A percentile compares a stretch with the other conserved stretches of the same genome.
These are phyloP conservation scores for Aspergillus neoniger DNA, from an alignment of 2,329 filamentous ascomycete species.

Conservation along the genomic window DNA sequence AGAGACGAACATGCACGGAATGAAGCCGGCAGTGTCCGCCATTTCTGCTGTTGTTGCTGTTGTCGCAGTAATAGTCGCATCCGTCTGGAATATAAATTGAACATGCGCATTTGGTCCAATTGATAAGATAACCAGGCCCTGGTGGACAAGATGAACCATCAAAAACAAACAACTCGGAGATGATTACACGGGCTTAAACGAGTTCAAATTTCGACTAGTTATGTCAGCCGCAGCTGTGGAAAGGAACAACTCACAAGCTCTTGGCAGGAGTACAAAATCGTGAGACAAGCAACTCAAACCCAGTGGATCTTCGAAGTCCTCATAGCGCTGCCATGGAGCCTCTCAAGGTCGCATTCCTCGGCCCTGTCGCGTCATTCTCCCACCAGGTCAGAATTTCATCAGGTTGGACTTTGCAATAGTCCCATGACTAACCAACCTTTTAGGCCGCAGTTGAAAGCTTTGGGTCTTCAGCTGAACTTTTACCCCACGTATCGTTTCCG, in stretches of 20 bases:
- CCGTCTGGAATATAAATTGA: not conserved
- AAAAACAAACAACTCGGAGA: not conserved
- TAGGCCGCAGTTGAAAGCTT: slow-evolving; percentile 59
- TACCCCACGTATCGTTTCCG: slow-evolving; percentile 41
- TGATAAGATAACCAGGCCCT: not conserved
- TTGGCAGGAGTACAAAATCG: slow-evolving; percentile 1
- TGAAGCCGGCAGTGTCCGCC: not conserved
- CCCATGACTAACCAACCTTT: slow-evolving; percentile 19
- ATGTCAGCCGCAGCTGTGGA: slow-evolving; percentile 4
- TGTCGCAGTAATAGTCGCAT: not conserved
- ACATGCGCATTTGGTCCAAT: not conserved
- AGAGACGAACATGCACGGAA: slow-evolving; percentile 34
- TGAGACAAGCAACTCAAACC: not conserved
- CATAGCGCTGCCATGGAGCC: slow-evolving; percentile 22
- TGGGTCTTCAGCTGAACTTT: slow-evolving; percentile 34
- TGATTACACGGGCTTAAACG: not conserved
- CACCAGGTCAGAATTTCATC: slow-evolving; percentile 58
- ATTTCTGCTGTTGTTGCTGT: not conserved
- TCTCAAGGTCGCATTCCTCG: slow-evolving; percentile 57
- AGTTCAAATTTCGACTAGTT: not conserved
- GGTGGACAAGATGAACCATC: not conserved
- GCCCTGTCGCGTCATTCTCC: slow-evolving; percentile 67
- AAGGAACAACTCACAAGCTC: not conserved
- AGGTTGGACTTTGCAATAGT: slow-evolving; percentile 13
- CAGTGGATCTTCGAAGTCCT: not conserved